phyloP scores from a whole-genome alignment of 2,329 filamentous ascomycete species.

The Chrysosporium queenslandicum region DNA sequence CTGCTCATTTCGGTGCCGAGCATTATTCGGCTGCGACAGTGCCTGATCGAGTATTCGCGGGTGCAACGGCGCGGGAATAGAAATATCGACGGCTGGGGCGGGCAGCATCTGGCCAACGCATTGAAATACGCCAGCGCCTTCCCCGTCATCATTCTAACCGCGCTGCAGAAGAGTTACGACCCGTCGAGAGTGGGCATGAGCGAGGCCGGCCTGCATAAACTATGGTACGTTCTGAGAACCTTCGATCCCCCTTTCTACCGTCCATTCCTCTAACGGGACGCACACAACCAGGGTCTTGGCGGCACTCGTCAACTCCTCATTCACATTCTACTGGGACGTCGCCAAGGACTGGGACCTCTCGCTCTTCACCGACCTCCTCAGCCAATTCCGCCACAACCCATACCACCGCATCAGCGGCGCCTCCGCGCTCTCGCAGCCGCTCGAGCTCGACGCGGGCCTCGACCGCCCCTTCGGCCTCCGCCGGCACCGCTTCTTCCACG shows the following conservation, averaged over 20 bases:
- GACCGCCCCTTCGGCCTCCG: slow-evolving; percentile 68
- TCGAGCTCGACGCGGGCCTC: not conserved
- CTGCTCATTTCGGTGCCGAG: slow-evolving; percentile 75
- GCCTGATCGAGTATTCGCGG: slow-evolving; percentile 74
- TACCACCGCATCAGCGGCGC: not conserved
- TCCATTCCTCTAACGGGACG: not conserved
- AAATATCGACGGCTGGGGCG: slow-evolving; percentile 55
- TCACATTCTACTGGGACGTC: slow-evolving; percentile 98
- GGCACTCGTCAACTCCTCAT: slow-evolving; percentile 72
- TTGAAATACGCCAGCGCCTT: slow-evolving; percentile 91
- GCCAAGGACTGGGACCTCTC: slow-evolving; percentile 94
- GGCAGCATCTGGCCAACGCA: slow-evolving; percentile 85
- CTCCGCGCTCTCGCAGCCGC: not conserved
- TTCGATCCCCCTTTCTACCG: not conserved
- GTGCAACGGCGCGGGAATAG: slow-evolving; percentile 47
- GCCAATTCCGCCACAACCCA: slow-evolving; percentile 37
- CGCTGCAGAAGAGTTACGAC: slow-evolving; percentile 58
- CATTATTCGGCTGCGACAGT: slow-evolving; percentile 80
- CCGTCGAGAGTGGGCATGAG: slow-evolving; percentile 44
- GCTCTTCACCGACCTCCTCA: slow-evolving; percentile 54
- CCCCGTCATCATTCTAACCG: slow-evolving; percentile 73
- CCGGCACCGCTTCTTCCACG: slow-evolving; percentile 60
- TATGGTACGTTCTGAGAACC: slow-evolving; percentile 38
- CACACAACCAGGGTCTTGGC: slow-evolving; percentile 52
- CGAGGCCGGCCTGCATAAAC: slow-evolving; percentile 45